Evolutionary conservation across 2,329 filamentous ascomycete genomes (phyloP).

Genomic region (Penicillium hordei): DNA sequence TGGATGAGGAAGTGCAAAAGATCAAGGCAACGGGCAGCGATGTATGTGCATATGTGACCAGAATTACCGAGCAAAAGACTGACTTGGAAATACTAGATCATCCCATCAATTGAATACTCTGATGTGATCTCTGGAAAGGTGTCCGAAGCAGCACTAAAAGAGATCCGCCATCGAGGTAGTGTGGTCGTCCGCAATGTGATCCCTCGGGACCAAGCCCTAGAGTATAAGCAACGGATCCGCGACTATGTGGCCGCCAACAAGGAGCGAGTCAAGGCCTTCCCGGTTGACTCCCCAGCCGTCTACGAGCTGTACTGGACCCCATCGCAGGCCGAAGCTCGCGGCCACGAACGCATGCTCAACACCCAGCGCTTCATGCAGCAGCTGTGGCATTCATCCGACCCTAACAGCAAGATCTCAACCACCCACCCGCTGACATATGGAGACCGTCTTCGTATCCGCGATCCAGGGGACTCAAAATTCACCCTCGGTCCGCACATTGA

Average conservation of each 20-base stretch:
- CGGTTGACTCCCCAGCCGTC: slow-evolving; percentile 65
- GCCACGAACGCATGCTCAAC: slow-evolving; percentile 62
- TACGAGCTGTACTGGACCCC: slow-evolving; percentile 75
- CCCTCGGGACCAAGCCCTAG: slow-evolving; percentile 60
- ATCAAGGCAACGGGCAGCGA: slow-evolving; percentile 44
- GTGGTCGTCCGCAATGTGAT: slow-evolving; percentile 67
- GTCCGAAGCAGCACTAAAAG: slow-evolving; percentile 40
- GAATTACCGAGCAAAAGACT: slow-evolving; percentile 1
- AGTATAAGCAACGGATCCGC: slow-evolving; percentile 64
- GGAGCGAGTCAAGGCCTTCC: slow-evolving; percentile 58
- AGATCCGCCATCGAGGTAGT: slow-evolving; percentile 60
- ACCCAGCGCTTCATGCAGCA: slow-evolving; percentile 63
- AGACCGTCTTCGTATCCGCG: slow-evolving; percentile 69
- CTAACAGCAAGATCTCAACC: slow-evolving; percentile 49
- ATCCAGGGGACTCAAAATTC: slow-evolving; percentile 69
- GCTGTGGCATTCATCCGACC: slow-evolving; percentile 61
- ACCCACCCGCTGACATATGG: slow-evolving; percentile 66
- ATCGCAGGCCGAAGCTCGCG: slow-evolving; percentile 66
- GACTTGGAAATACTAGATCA: slow-evolving; percentile 29
- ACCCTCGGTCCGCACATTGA: slow-evolving; percentile 72
- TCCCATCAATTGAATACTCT: slow-evolving; percentile 44
- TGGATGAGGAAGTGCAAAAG: slow-evolving; percentile 43
- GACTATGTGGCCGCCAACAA: slow-evolving; percentile 65
- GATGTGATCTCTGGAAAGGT: slow-evolving; percentile 42
- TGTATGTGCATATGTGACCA: slow-evolving; percentile 27